These are phyloP conservation scores for Phoma herbarum DNA, from an alignment of 2,329 filamentous ascomycete species.

Conservation along the genomic window DNA sequence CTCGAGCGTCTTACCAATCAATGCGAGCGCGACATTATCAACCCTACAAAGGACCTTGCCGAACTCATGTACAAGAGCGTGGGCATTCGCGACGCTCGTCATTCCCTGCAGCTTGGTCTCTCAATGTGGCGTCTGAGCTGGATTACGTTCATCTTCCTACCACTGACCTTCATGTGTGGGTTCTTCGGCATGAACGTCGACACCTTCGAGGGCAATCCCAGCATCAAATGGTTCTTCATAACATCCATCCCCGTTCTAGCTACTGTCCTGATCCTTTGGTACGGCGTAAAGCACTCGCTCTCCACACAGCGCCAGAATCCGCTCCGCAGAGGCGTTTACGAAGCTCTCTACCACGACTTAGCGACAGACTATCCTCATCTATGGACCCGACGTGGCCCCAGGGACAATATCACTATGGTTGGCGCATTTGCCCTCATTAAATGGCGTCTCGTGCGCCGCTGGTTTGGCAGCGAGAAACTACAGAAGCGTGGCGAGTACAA, in stretches of 20 bases:
- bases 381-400: conserved; percentile 60
- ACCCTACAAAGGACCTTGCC: conserved; percentile 59
- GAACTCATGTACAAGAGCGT: conserved; percentile 64
- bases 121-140: conserved; percentile 67
- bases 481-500: conserved; percentile 47
- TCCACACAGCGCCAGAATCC: conserved; percentile 55
- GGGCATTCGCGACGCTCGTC: conserved; percentile 61
- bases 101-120: conserved; percentile 59
- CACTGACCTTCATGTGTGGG: conserved; percentile 55
- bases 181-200: conserved; percentile 24
- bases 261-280: conserved; percentile 58
- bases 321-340: conserved; percentile 60
- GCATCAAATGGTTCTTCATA: conserved; percentile 62
- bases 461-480: conserved; percentile 57
- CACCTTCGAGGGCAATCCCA: conserved; percentile 44
- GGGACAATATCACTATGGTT: conserved; percentile 52
- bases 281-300: conserved; percentile 57
- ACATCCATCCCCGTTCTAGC: conserved; percentile 57
- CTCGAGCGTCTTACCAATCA: conserved; percentile 58
- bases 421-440: conserved; percentile 53
- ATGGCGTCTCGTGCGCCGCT: conserved; percentile 58
- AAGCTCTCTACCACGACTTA: conserved; percentile 60
- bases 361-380: conserved; percentile 56
- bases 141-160: conserved; percentile 79
- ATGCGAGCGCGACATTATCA: conserved; percentile 61